phyloP scores from a whole-genome alignment of 352 stramenopile species.

The Phytopythium helicoides region DNA sequence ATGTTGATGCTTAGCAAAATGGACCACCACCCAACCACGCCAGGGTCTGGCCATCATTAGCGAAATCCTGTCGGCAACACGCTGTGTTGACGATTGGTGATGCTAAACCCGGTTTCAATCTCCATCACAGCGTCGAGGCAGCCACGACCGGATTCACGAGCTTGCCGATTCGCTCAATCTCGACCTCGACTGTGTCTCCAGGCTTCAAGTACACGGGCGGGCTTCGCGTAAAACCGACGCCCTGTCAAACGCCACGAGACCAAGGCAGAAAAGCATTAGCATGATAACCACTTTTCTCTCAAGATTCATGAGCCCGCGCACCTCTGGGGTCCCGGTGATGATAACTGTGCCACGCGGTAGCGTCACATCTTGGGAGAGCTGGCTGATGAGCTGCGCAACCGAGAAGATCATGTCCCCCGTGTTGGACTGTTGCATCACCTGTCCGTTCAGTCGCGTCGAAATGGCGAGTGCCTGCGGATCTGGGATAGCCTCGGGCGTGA shows the following conservation, averaged over 20 bases:
- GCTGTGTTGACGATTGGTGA: too few species aligned
- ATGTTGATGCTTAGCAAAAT: slow-evolving; percentile 1
- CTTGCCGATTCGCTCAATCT: slow-evolving; percentile 89
- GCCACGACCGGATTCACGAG: slow-evolving; percentile 82
- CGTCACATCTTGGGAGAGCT: slow-evolving; percentile 88
- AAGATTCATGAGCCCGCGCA: slow-evolving; percentile 12
- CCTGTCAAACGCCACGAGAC: slow-evolving; percentile 23
- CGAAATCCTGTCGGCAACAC: too few species aligned
- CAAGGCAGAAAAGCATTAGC: not conserved
- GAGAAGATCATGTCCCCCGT: slow-evolving; percentile 92
- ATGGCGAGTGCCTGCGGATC: slow-evolving; percentile 80
- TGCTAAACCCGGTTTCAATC: too few species aligned
- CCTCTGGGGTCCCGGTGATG: slow-evolving; percentile 88
- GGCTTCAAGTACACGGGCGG: slow-evolving; percentile 83
- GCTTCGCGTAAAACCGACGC: slow-evolving; percentile 86
- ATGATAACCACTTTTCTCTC: not conserved
- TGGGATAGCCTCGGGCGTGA: slow-evolving; percentile 68
- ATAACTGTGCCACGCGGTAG: slow-evolving; percentile 87
- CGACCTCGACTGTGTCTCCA: slow-evolving; percentile 89
- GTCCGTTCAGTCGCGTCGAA: slow-evolving; percentile 77
- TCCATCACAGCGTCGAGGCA: slow-evolving; percentile 62
- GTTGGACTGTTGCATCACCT: slow-evolving; percentile 85
- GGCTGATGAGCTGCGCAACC: slow-evolving; percentile 84
- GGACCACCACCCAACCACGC: too few species aligned
- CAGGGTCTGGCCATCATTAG: too few species aligned